phyloP scores from a whole-genome alignment of 176 grass and related monocot species.

The Areca catechu region DNA sequence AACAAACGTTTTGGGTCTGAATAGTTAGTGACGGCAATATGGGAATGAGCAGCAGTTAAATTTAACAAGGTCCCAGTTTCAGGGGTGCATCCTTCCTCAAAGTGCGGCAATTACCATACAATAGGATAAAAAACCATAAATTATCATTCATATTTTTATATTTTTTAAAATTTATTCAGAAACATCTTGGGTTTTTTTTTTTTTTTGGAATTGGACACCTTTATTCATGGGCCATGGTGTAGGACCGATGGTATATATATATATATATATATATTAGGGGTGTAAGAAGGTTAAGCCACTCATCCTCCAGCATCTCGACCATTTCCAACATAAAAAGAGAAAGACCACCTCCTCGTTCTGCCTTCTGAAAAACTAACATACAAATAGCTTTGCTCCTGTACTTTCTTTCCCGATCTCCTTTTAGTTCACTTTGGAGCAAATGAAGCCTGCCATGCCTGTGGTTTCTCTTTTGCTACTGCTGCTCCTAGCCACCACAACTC shows the following conservation, averaged over 20 bases:
- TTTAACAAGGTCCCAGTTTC: constrained; percentile 33
- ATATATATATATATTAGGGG: constrained; percentile 41
- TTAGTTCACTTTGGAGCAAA: constrained; percentile 18
- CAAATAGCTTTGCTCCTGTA: neutral
- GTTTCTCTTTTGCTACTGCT: constrained; percentile 42
- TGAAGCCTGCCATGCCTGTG: constrained; percentile 40
- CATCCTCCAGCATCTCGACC: constrained; percentile 8
- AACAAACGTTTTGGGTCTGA: too few relatives aligned
- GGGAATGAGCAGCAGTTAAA: constrained; percentile 11
- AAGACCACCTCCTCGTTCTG: too few relatives aligned
- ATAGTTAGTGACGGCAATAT: neutral
- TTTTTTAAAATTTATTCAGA: constrained; percentile 11
- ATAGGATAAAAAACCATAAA: constrained; percentile 2
- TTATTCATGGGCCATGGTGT: constrained; percentile 15
- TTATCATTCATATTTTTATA: neutral
- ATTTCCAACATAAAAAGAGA: constrained; percentile 3
- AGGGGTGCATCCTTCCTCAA: constrained; percentile 58
- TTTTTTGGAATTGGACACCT: constrained; percentile 1
- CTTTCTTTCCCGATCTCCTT: neutral
- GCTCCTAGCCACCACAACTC: constrained; percentile 34
- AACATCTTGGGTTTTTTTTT: neutral
- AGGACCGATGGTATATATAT: neutral
- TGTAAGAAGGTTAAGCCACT: constrained; percentile 7
- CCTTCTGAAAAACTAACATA: too few relatives aligned
- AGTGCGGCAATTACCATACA: constrained; percentile 33